phyloP scores from a whole-genome alignment of 2,329 filamentous ascomycete species.

The Ceratocystis papillata region DNA sequence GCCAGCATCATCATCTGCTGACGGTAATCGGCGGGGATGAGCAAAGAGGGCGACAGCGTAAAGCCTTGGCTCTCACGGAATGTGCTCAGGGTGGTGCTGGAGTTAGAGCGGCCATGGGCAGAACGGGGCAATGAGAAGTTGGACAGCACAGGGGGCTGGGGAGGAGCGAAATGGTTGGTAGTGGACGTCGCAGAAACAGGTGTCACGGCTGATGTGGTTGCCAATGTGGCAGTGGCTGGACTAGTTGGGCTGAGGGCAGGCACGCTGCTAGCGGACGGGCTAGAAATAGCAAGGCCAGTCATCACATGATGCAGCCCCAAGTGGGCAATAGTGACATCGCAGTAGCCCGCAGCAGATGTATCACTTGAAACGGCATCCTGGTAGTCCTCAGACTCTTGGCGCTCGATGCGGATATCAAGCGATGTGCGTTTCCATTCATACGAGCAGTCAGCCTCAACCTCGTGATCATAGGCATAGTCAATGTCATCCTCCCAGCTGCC shows the following conservation, averaged over 20 bases:
- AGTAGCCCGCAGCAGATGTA: not conserved
- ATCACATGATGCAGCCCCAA: constrained; percentile 24
- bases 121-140: constrained; percentile 44
- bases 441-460: constrained; percentile 55
- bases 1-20: constrained; percentile 25
- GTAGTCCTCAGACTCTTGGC: constrained; percentile 22
- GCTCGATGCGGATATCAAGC: constrained; percentile 33
- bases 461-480: constrained; percentile 60
- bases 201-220: constrained; percentile 27
- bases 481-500: constrained; percentile 57
- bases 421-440: constrained; percentile 55
- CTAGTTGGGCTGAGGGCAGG: constrained; percentile 43
- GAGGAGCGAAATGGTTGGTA: constrained; percentile 40
- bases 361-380: not conserved
- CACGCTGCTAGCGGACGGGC: constrained; percentile 35
- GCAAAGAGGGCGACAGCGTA: constrained; percentile 49
- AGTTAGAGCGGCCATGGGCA: constrained; percentile 36
- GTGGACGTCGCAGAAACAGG: not conserved
- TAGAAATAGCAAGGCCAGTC: constrained; percentile 19
- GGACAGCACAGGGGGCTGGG: constrained; percentile 31
- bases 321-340: constrained; percentile 29
- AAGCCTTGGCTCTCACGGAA: constrained; percentile 52
- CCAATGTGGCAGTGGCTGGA: constrained; percentile 27
- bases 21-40: constrained; percentile 49
- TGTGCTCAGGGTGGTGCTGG: constrained; percentile 38